Conservation (phyloP, 768 basidiomycete genomes). For the Lanmaoa pseudosensibilis region DNA sequence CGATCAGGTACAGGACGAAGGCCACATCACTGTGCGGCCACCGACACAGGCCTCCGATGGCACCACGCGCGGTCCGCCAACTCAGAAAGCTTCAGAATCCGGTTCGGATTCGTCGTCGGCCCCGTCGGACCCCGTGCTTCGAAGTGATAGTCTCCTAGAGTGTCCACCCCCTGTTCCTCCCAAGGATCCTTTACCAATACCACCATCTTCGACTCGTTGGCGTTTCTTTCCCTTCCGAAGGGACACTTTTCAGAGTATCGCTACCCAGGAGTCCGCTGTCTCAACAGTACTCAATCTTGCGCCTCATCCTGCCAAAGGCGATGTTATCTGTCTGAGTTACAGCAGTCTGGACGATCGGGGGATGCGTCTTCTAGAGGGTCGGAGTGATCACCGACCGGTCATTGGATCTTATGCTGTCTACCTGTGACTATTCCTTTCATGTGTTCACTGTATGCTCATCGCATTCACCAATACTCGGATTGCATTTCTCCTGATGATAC, state of each 20-base stretch:
- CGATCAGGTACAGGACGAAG: slow-evolving; percentile 7
- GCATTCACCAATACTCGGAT: slow-evolving; percentile 5
- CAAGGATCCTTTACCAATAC: slow-evolving; percentile 28
- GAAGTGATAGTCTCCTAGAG: slow-evolving; percentile 19
- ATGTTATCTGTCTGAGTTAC: slow-evolving; percentile 72
- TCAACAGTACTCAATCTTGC: slow-evolving; percentile 20
- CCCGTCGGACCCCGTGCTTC: slow-evolving; percentile 9
- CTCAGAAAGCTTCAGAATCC: slow-evolving; percentile 6
- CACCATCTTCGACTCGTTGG: slow-evolving; percentile 41
- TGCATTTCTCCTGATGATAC: slow-evolving; percentile 16
- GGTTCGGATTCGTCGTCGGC: slow-evolving; percentile 13
- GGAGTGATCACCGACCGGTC: slow-evolving; percentile 86
- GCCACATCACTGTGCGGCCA: slow-evolving; percentile 5
- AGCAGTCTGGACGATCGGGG: slow-evolving; percentile 70
- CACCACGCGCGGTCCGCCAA: slow-evolving; percentile 7
- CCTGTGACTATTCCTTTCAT: slow-evolving; percentile 37
- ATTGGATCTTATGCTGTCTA: slow-evolving; percentile 75
- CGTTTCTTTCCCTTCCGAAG: slow-evolving; percentile 52
- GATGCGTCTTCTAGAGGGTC: slow-evolving; percentile 75
- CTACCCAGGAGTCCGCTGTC: slow-evolving; percentile 25
- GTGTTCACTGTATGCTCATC: slow-evolving; percentile 11
- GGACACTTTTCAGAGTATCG: slow-evolving; percentile 33
- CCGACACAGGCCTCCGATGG: slow-evolving; percentile 10
- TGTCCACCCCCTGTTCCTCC: slow-evolving; percentile 31
- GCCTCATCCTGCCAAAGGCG: slow-evolving; percentile 53